Evolutionary conservation across 2,329 filamentous ascomycete genomes (phyloP).

Genomic region (Fusarium sp.): DNA sequence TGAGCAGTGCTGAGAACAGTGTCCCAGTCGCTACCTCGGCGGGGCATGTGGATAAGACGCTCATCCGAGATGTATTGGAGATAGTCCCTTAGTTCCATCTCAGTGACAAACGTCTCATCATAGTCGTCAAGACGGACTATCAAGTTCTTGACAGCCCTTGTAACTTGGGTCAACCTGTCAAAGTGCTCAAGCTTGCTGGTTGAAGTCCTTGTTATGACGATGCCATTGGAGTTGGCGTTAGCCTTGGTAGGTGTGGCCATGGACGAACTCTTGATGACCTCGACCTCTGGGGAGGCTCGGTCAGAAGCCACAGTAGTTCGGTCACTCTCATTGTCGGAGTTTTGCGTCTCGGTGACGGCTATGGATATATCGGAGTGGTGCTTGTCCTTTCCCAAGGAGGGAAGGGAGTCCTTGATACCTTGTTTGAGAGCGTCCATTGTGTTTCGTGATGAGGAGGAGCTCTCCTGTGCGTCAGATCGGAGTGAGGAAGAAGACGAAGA

Average conservation of each 20-base stretch:
- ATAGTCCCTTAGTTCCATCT: slow-evolving; percentile 42
- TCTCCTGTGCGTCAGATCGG: slow-evolving; percentile 19
- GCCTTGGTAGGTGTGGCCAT: not conserved
- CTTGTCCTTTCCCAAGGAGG: slow-evolving; percentile 19
- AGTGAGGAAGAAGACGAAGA: slow-evolving; percentile 30
- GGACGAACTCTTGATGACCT: slow-evolving; percentile 4
- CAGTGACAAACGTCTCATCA: slow-evolving; percentile 31
- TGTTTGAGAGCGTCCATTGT: slow-evolving; percentile 31
- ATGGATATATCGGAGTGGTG: slow-evolving; percentile 6
- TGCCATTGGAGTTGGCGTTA: not conserved
- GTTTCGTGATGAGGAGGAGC: slow-evolving; percentile 10
- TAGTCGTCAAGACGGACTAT: slow-evolving; percentile 36
- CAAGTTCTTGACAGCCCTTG: slow-evolving; percentile 26
- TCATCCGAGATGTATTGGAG: slow-evolving; percentile 51
- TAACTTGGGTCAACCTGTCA: slow-evolving; percentile 25
- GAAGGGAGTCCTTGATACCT: slow-evolving; percentile 22
- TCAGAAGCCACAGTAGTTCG: slow-evolving; percentile 23
- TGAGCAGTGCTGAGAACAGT: slow-evolving; percentile 52
- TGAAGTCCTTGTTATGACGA: not conserved
- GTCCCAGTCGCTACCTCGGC: slow-evolving; percentile 53
- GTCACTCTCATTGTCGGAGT: slow-evolving; percentile 30
- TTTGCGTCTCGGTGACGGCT: slow-evolving; percentile 6
- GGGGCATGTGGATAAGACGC: slow-evolving; percentile 53
- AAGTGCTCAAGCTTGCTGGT: slow-evolving; percentile 18
- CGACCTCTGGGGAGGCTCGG: slow-evolving; percentile 9